Conservation (phyloP, 2,329 filamentous ascomycete species). For the Leptographium flavum region DNA sequence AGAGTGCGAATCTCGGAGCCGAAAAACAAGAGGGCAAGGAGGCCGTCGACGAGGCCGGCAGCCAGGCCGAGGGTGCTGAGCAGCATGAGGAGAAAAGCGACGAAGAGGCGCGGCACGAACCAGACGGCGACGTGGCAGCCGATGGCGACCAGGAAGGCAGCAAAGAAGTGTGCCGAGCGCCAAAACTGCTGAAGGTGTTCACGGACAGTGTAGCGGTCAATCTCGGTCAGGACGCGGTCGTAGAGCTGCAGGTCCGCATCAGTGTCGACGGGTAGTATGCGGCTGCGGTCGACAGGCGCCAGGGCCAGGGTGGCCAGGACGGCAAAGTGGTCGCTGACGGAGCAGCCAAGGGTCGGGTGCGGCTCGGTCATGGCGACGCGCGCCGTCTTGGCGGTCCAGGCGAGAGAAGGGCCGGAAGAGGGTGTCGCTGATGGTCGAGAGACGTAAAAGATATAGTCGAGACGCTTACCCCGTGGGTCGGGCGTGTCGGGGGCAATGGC, state of each 20-base stretch:
- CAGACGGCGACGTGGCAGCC: slow-evolving; percentile 71
- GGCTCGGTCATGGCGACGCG: slow-evolving; percentile 69
- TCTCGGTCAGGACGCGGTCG: slow-evolving; percentile 59
- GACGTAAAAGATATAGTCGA: slow-evolving; percentile 78
- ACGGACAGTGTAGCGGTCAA: slow-evolving; percentile 51
- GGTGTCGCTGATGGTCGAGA: slow-evolving; percentile 15
- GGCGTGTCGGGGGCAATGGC: slow-evolving; percentile 38
- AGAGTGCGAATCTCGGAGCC: slow-evolving; percentile 69
- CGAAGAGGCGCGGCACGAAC: slow-evolving; percentile 60
- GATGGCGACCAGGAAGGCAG: slow-evolving; percentile 50
- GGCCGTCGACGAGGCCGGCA: slow-evolving; percentile 65
- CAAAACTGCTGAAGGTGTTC: slow-evolving; percentile 59
- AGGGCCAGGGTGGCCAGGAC: slow-evolving; percentile 61
- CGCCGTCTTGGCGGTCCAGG: slow-evolving; percentile 57
- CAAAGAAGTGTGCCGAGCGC: slow-evolving; percentile 60
- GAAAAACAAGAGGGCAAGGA: slow-evolving; percentile 80
- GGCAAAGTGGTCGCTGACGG: slow-evolving; percentile 88
- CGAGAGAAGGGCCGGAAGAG: slow-evolving; percentile 7
- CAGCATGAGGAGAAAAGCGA: slow-evolving; percentile 68
- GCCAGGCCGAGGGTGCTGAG: slow-evolving; percentile 64
- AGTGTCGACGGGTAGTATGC: neutral
- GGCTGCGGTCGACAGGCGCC: neutral
- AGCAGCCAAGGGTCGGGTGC: slow-evolving; percentile 70
- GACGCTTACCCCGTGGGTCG: slow-evolving; percentile 67
- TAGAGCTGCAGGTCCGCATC: slow-evolving; percentile 14